phyloP scores from a whole-genome alignment of 2,329 filamentous ascomycete genomes.

The Myriosclerotinia scirpicola region DNA sequence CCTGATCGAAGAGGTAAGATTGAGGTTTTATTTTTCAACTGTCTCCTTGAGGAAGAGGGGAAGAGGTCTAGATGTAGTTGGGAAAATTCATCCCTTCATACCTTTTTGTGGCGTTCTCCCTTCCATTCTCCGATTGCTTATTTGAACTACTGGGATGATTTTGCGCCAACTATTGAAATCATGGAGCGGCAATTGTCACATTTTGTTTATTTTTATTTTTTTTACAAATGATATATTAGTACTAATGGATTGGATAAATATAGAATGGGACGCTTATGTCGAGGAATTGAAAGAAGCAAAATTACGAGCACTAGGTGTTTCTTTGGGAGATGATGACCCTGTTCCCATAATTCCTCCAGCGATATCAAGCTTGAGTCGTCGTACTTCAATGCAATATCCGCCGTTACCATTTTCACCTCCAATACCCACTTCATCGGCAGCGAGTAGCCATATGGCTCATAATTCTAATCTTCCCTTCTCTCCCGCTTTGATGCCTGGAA shows the following conservation, averaged over 20 bases:
- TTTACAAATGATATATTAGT: slow-evolving; percentile 7
- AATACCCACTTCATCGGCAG: slow-evolving; percentile 73
- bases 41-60: neutral
- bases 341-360: slow-evolving; percentile 65
- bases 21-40: neutral
- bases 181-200: slow-evolving; percentile 1
- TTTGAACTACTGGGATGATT: slow-evolving; percentile 13
- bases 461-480: slow-evolving; percentile 53
- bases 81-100: slow-evolving; percentile 5
- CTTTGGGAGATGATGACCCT: slow-evolving; percentile 70
- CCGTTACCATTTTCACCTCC: slow-evolving; percentile 81
- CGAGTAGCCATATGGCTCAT: slow-evolving; percentile 62
- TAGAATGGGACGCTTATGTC: slow-evolving; percentile 74
- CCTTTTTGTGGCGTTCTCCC: neutral
- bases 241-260: slow-evolving; percentile 25
- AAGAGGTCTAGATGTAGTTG: neutral
- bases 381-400: slow-evolving; percentile 72
- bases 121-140: slow-evolving; percentile 15
- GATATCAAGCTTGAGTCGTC: slow-evolving; percentile 59
- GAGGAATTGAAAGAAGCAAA: slow-evolving; percentile 86
- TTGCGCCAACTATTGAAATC: neutral
- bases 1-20: slow-evolving; percentile 49
- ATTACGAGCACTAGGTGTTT: slow-evolving; percentile 85
- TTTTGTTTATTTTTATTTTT: neutral
- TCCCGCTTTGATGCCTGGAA: slow-evolving; percentile 57